Evolutionary conservation across 208 protist species (phyloP).

Genomic region (Trypanosoma avium): DNA sequence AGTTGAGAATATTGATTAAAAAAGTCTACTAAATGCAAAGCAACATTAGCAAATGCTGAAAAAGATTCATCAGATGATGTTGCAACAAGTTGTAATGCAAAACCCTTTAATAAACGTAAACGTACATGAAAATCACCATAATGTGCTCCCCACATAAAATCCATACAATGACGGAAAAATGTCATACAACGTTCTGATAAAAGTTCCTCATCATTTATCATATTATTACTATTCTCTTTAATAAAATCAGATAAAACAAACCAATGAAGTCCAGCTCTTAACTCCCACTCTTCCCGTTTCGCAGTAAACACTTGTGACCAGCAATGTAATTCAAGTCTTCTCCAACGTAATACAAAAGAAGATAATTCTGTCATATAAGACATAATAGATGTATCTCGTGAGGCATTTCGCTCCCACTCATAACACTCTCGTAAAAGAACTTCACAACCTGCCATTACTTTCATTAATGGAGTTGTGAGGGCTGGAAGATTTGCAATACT

Average conservation of each 20-base stretch:
- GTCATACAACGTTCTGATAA: conserved; percentile 36
- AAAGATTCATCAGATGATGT: conserved; percentile 34
- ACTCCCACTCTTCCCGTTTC: conserved; percentile 75
- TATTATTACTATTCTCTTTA: conserved; percentile 22
- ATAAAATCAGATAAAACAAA: conserved; percentile 81
- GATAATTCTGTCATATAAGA: conserved; percentile 88
- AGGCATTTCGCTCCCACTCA: conserved; percentile 96
- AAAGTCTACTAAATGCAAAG: conserved; percentile 81
- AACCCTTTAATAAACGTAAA: conserved; percentile 58
- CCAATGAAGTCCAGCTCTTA: conserved; percentile 66
- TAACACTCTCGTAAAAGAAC: conserved; percentile 93
- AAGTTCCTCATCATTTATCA: conserved; percentile 22
- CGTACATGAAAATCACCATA: conserved; percentile 79
- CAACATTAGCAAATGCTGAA: conserved; percentile 64
- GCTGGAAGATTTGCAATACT: conserved; percentile 88
- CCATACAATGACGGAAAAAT: conserved; percentile 59
- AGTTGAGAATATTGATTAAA: conserved; percentile 77
- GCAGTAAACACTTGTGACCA: conserved; percentile 92
- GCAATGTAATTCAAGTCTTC: conserved; percentile 95
- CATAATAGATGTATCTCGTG: conserved; percentile 87
- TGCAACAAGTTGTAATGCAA: conserved; percentile 60
- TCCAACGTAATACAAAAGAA: conserved; percentile 95
- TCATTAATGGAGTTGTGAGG: conserved; percentile 90
- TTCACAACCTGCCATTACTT: conserved; percentile 95
- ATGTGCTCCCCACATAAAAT: conserved; percentile 80